Conservation (phyloP, 2,329 filamentous ascomycete genomes). For the Claviceps maximensis region DNA sequence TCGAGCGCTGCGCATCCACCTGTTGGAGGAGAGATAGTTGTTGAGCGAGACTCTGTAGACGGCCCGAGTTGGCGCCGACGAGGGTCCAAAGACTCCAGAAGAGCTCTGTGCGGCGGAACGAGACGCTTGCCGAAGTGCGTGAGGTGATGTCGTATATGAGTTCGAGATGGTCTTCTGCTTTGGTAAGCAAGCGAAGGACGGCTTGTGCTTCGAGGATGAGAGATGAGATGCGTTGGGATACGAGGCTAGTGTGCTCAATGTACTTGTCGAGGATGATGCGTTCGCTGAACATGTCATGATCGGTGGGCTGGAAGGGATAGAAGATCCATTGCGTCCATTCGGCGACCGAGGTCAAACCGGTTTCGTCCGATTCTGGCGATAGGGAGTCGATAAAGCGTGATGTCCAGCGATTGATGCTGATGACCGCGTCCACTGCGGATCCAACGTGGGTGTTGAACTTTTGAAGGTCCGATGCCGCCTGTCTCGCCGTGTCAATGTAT, state of each 20-base stretch:
- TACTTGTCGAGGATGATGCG: slow-evolving; percentile 59
- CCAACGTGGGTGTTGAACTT: slow-evolving; percentile 68
- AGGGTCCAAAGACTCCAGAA: slow-evolving; percentile 61
- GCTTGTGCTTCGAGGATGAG: slow-evolving; percentile 60
- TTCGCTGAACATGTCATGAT: slow-evolving; percentile 30
- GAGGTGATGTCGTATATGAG: slow-evolving; percentile 57
- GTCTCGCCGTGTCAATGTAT: slow-evolving; percentile 57
- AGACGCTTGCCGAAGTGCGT: slow-evolving; percentile 46
- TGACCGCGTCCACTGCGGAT: slow-evolving; percentile 58
- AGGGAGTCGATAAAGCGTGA: slow-evolving; percentile 53
- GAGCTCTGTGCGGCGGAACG: slow-evolving; percentile 49
- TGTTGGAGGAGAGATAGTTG: slow-evolving; percentile 52
- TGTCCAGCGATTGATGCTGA: slow-evolving; percentile 66
- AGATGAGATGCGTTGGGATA: slow-evolving; percentile 54
- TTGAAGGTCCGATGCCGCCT: slow-evolving; percentile 53
- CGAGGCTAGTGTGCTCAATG: slow-evolving; percentile 54
- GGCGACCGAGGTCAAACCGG: slow-evolving; percentile 24
- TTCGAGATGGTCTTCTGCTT: slow-evolving; percentile 55
- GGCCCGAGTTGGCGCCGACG: slow-evolving; percentile 53
- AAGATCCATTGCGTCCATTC: slow-evolving; percentile 33
- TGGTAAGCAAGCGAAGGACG: slow-evolving; percentile 50
- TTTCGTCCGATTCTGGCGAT: slow-evolving; percentile 20
- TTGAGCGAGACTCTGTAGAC: slow-evolving; percentile 45
- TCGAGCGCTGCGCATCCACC: slow-evolving; percentile 52
- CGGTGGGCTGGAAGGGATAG: slow-evolving; percentile 49